Evolutionary conservation across 257 asterid genomes (phyloP).

Genomic region (Datura wrightii): DNA sequence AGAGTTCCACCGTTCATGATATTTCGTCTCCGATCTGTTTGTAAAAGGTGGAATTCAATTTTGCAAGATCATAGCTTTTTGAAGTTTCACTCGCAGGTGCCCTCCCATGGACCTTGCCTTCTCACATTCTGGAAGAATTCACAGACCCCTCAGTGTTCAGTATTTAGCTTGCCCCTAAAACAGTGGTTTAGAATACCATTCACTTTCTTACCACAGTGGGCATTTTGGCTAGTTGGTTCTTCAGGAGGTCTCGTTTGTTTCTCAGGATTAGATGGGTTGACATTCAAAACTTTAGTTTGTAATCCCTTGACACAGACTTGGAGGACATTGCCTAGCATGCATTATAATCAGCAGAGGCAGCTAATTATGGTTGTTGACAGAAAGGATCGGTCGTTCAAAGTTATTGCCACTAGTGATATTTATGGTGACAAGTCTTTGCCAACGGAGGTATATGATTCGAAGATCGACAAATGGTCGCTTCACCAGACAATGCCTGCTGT

Average conservation of each 20-base stretch:
- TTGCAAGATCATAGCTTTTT: constrained; percentile 84
- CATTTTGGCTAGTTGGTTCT: constrained; percentile 97
- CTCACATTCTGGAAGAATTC: constrained; percentile 88
- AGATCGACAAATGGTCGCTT: constrained; percentile 74
- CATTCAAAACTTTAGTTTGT: constrained; percentile 82
- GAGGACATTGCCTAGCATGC: constrained; percentile 91
- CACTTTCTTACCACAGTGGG: constrained; percentile 89
- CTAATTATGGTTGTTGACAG: constrained; percentile 88
- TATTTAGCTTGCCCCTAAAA: constrained; percentile 89
- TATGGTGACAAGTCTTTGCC: constrained; percentile 89
- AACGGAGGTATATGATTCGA: constrained; percentile 92
- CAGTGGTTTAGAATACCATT: constrained; percentile 98
- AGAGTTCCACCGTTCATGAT: constrained; percentile 97
- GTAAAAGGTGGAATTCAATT: constrained; percentile 95
- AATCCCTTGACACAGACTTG: constrained; percentile 89
- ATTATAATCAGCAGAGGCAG: constrained; percentile 94
- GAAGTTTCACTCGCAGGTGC: constrained; percentile 93
- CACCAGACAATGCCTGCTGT: constrained; percentile 97
- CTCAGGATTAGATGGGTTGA: constrained; percentile 81
- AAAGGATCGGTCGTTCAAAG: constrained; percentile 73
- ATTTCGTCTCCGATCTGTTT: constrained; percentile 87
- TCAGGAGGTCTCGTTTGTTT: constrained; percentile 96
- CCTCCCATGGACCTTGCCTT: constrained; percentile 98
- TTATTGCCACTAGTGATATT: constrained; percentile 90
- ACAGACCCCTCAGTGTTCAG: constrained; percentile 90